Conservation (phyloP, 345 rosid species). For the Kernera saxatilis region DNA sequence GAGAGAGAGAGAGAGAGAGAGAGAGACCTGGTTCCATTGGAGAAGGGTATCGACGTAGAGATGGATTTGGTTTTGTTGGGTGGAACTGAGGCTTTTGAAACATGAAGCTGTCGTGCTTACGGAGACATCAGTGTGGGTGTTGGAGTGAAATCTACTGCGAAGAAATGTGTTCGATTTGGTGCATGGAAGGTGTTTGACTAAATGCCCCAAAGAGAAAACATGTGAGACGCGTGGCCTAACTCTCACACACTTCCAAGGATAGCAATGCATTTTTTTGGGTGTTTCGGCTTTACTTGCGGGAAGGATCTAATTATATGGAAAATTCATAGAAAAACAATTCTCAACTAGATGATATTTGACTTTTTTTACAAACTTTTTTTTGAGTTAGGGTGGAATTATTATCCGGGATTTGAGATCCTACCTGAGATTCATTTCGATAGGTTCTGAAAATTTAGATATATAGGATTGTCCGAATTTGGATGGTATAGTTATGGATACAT, state of each 20-base stretch:
- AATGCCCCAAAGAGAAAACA: constrained; percentile 46
- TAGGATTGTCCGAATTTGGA: too few species aligned
- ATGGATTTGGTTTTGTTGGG: constrained; percentile 59
- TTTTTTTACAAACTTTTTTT: too few species aligned
- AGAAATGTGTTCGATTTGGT: constrained; percentile 11
- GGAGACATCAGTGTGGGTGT: neutral
- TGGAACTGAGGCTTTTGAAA: constrained; percentile 45
- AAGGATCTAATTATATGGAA: neutral
- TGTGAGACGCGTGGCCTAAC: neutral
- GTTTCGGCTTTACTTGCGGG: neutral
- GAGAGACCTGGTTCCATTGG: constrained; percentile 74
- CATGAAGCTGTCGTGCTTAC: constrained; percentile 21
- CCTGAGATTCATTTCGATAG: too few species aligned
- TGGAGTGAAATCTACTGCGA: constrained; percentile 5
- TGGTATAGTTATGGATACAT: too few species aligned
- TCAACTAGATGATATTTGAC: too few species aligned
- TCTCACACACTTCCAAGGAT: neutral
- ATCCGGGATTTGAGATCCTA: too few species aligned
- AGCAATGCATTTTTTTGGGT: neutral
- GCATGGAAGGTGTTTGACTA: constrained; percentile 60
- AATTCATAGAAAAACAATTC: too few species aligned
- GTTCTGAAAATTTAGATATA: too few species aligned
- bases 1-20: neutral
- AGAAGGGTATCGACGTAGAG: constrained; percentile 67
- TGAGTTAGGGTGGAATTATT: too few species aligned